phyloP scores from a whole-genome alignment of 2,329 filamentous ascomycete genomes.

The Plectosphaerella cucumerina region DNA sequence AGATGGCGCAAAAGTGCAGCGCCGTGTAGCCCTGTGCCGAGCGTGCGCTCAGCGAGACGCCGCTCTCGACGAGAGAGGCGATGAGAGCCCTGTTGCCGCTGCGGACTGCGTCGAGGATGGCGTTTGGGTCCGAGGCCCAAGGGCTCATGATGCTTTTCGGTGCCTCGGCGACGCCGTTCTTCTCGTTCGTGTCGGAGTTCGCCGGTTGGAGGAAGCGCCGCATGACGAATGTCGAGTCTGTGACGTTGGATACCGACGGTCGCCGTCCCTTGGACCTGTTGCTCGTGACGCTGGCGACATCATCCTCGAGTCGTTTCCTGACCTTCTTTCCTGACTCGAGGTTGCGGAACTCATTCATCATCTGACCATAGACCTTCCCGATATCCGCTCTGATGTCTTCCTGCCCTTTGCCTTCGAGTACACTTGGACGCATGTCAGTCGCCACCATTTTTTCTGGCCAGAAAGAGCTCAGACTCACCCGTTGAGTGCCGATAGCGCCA shows the following conservation, averaged over 20 bases:
- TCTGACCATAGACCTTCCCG: background rate
- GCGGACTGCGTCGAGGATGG: background rate
- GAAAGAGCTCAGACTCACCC: background rate
- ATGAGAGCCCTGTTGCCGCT: background rate
- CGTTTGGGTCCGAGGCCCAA: background rate
- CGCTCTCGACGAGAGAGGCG: background rate
- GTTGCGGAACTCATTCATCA: background rate
- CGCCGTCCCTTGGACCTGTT: background rate
- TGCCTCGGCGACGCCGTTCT: too few relatives aligned
- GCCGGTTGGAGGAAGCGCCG: background rate
- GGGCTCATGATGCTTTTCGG: background rate
- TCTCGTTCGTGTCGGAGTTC: background rate
- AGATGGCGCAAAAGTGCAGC: conserved; percentile 2
- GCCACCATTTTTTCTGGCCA: background rate
- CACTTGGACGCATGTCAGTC: background rate
- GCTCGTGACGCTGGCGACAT: background rate
- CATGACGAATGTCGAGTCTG: background rate
- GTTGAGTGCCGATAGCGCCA: background rate
- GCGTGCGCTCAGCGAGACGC: background rate
- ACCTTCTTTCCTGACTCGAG: background rate
- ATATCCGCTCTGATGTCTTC: conserved; percentile 1
- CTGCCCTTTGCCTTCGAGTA: conserved; percentile 1
- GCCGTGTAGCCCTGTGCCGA: background rate
- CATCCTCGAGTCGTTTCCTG: background rate
- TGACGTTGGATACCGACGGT: background rate